These are phyloP conservation scores for Alternaria arborescens DNA, from an alignment of 2,329 filamentous ascomycete species.

Conservation along the genomic window DNA sequence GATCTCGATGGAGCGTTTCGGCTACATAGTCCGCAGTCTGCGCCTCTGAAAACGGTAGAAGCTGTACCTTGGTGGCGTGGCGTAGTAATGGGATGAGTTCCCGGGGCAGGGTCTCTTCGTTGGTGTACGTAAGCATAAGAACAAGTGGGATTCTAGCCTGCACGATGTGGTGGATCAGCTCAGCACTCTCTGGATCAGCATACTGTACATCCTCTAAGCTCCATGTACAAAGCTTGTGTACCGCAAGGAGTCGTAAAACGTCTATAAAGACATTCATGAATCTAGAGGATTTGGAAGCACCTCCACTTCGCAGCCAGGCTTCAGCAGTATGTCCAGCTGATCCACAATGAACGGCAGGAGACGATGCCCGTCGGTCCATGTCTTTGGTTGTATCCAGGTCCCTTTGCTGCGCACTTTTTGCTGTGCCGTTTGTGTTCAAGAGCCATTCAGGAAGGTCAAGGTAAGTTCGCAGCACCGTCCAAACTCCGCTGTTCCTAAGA, in stretches of 20 bases:
- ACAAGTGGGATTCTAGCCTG: constrained; percentile 81
- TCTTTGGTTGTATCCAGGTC: constrained; percentile 29
- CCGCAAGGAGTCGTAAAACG: constrained; percentile 80
- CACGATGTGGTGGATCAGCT: constrained; percentile 83
- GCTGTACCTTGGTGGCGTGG: constrained; percentile 69
- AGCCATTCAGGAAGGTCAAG: constrained; percentile 75
- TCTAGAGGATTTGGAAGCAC: constrained; percentile 66
- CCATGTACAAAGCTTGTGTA: constrained; percentile 87
- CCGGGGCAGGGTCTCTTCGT: constrained; percentile 51
- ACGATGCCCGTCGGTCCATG: constrained; percentile 38
- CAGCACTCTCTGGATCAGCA: constrained; percentile 85
- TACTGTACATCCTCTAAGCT: constrained; percentile 91
- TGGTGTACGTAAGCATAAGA: constrained; percentile 65
- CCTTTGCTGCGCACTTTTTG: constrained; percentile 37
- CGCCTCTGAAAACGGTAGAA: constrained; percentile 77
- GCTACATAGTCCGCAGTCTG: constrained; percentile 86
- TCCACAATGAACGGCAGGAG: constrained; percentile 50
- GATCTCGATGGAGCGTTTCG: constrained; percentile 76
- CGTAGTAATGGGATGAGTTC: constrained; percentile 50
- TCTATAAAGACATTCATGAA: constrained; percentile 90
- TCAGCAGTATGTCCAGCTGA: constrained; percentile 50
- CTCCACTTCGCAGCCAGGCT: constrained; percentile 57
- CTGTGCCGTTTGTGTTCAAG: constrained; percentile 39
- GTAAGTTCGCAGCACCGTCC: constrained; percentile 64
- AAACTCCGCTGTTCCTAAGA: constrained; percentile 62